Base-by-base conservation (phyloP, 1,284 basidiomycete genomes). In the Sporisorium reilianum region DNA sequence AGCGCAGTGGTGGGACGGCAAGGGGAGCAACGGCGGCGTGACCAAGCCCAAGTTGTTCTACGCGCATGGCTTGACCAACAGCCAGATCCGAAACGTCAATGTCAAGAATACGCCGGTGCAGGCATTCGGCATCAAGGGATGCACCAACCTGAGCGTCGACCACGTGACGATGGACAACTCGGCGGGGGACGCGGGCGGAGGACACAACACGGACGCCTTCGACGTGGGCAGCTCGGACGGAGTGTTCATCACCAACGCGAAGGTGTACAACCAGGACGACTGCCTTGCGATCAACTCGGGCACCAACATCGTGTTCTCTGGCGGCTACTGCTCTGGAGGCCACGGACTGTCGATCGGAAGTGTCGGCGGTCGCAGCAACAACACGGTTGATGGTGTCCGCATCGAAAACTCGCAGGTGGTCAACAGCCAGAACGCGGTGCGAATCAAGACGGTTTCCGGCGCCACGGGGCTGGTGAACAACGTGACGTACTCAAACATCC, bases 161-260 rank as follows among this genome's bases (percentile, higher is more conserved):
- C 25, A 55, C 25, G 41, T 69, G 12, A 63, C 48, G 40, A 56
- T 74, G 25, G 59, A 68, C 58, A 62, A 61, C 32, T 58, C 55
- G 7, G 64, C 52, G 4, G 64, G 63, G 2, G 64, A 67, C 41
- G 23, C 14, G 5, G 30, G 25, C 28, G 25, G 26, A 8, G 73
- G 56, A 0, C 67, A 68, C 61, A 76, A 72, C 61, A 76, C 68
- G 51, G 73, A 76, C 23, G 73, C 60, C 2, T 76, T 76, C 28
- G 61, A 75, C 34, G 61, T 75, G 7, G 60, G 60, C 20, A 48
- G 36, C 53, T 67, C 60, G 32, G 30, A 61, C 18, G 55, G 60
- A n/a, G 60, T 59, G 3, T 56, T 22, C 40, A 70, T 70, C 50
- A 57, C 55, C 18, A 55, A 55, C 23, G 53, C 60, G 28, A 52